phyloP scores from a whole-genome alignment of 1,284 basidiomycete species.

The Sutorius eximius region DNA sequence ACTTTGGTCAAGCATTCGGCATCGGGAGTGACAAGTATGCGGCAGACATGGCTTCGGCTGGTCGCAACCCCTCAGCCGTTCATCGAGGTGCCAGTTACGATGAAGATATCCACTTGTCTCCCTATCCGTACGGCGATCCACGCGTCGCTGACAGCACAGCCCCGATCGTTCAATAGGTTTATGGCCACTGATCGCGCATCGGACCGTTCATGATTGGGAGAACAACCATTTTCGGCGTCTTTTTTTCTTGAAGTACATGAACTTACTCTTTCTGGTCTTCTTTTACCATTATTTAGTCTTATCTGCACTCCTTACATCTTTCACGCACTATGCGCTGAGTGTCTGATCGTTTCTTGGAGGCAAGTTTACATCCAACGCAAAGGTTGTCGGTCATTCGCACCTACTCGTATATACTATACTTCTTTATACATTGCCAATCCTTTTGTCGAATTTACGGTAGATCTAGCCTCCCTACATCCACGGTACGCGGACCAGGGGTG shows the following conservation, averaged over 20 bases:
- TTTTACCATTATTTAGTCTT: not conserved
- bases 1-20: constrained; percentile 57
- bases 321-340: not conserved
- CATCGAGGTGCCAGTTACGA: constrained; percentile 38
- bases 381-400: not conserved
- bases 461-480: not conserved
- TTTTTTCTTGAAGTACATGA: not conserved
- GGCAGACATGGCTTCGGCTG: constrained; percentile 3
- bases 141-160: constrained; percentile 5
- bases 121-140: constrained; percentile 38
- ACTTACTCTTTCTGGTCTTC: not conserved
- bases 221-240: not conserved
- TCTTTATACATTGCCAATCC: not conserved
- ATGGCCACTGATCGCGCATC: not conserved
- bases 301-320: constrained; percentile 8
- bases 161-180: constrained; percentile 5
- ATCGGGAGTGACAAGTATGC: constrained; percentile 31
- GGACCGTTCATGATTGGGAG: not conserved
- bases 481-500: not conserved
- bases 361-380: not conserved
- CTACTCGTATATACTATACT: not conserved
- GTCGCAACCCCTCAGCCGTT: constrained; percentile 19
- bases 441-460: not conserved
- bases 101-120: constrained; percentile 47
- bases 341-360: not conserved